Evolutionary conservation across 2,329 filamentous ascomycete genomes (phyloP).

Genomic region (Beauveria caledonica): DNA sequence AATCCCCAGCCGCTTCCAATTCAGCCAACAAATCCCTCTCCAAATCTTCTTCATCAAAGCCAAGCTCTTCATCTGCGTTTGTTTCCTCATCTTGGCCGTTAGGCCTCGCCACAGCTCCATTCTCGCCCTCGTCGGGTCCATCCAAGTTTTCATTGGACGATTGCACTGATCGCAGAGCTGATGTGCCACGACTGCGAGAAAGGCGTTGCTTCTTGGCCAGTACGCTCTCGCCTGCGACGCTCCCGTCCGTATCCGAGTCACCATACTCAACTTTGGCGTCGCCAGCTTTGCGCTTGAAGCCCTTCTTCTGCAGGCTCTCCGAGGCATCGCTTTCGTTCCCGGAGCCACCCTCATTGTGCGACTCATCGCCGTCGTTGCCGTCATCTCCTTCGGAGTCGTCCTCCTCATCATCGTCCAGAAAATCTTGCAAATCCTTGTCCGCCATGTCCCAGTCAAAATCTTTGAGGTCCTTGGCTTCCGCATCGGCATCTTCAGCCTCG

Average conservation of each 20-base stretch:
- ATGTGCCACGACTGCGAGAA: conserved; percentile 35
- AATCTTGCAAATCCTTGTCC: conserved; percentile 69
- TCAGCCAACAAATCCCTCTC: conserved; percentile 57
- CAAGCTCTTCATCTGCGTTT: conserved; percentile 26
- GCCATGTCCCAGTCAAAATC: conserved; percentile 54
- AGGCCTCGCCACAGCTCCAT: background rate
- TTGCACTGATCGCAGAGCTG: conserved; percentile 37
- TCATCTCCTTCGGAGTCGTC: conserved; percentile 16
- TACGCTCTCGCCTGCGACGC: conserved; percentile 27
- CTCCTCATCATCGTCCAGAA: conserved; percentile 47
- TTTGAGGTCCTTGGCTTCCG: conserved; percentile 37
- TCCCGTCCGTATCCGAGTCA: conserved; percentile 24
- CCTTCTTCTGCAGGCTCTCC: conserved; percentile 19
- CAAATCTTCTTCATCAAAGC: conserved; percentile 47
- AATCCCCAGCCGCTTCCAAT: conserved; percentile 36
- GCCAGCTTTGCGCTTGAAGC: conserved; percentile 26
- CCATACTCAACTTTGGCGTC: conserved; percentile 23
- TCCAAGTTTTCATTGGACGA: conserved; percentile 28
- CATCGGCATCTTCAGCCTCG: conserved; percentile 22
- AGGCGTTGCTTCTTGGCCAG: conserved; percentile 45
- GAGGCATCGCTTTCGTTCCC: conserved; percentile 23
- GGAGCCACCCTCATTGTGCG: background rate
- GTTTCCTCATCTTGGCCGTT: conserved; percentile 17
- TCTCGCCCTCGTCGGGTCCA: conserved; percentile 13
- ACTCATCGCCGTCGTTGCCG: conserved; percentile 16